These are phyloP conservation scores for Rheum nobile DNA, from an alignment of 148 eudicot species.

Conservation along the genomic window DNA sequence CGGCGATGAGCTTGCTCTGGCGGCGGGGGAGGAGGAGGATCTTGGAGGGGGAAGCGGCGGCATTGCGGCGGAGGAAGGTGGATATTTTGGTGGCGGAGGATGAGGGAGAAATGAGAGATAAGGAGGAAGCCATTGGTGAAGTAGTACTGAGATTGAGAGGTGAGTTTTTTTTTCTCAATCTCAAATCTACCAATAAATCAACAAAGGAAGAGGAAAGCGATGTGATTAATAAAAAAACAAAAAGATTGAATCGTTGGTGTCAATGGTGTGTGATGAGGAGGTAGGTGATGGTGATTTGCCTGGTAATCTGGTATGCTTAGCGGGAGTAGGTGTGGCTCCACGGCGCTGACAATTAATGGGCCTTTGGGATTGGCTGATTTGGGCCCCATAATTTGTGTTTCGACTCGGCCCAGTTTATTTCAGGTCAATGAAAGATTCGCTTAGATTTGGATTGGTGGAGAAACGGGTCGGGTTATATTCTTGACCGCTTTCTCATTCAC, in stretches of 20 bases:
- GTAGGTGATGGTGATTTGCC: slow-evolving; percentile 1
- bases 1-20: slow-evolving; percentile 15
- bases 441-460: background rate
- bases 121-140: slow-evolving; percentile 27
- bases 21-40: slow-evolving; percentile 11
- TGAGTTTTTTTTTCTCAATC: background rate
- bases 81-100: slow-evolving; percentile 13
- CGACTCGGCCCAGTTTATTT: background rate
- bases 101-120: slow-evolving; percentile 22
- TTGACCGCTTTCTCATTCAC: background rate
- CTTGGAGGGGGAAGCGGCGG: slow-evolving; percentile 9
- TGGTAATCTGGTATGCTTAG: background rate
- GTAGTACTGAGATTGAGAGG: background rate
- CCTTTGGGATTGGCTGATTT: background rate
- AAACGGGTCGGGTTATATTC: background rate
- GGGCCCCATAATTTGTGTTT: background rate
- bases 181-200: background rate
- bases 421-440: background rate
- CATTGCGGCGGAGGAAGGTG: slow-evolving; percentile 14
- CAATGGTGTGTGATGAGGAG: background rate
- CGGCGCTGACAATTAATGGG: background rate
- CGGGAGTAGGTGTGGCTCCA: background rate
- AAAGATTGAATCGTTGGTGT: background rate
- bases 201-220: background rate
- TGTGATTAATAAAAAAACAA: background rate